A percentile compares a stretch with the other conserved stretches of the same genome.
These are phyloP conservation scores for Coemansia sp. DNA, from an alignment of 192 early-diverging fungal genomes.

Conservation along the genomic window DNA sequence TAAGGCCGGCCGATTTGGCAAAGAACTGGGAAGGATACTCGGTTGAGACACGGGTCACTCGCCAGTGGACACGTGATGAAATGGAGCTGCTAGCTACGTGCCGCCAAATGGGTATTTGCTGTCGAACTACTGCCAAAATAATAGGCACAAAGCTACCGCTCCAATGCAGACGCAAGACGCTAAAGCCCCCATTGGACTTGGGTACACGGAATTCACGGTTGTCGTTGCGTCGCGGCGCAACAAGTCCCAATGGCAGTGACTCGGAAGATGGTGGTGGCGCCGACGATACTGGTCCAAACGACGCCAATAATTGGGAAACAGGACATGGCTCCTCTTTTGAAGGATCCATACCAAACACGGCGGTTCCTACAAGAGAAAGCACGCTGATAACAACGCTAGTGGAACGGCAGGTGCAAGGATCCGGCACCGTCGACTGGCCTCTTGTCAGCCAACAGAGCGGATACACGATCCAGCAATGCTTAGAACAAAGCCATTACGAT, in stretches of 20 bases:
- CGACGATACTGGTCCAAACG: background rate
- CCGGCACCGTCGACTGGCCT: slow-evolving; percentile 24
- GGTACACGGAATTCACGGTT: background rate
- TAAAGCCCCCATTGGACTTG: slow-evolving; percentile 10
- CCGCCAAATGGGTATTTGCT: slow-evolving; percentile 28
- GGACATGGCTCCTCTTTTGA: slow-evolving; percentile 15
- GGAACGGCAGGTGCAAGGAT: background rate
- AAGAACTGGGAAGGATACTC: slow-evolving; percentile 44
- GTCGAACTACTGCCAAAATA: slow-evolving; percentile 35
- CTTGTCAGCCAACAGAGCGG: slow-evolving; percentile 13
- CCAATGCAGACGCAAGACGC: slow-evolving; percentile 42
- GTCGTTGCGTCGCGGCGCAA: background rate
- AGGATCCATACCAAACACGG: background rate
- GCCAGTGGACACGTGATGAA: slow-evolving; percentile 30
- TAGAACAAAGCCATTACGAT: slow-evolving; percentile 24
- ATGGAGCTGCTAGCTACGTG: slow-evolving; percentile 31
- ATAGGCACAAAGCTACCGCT: slow-evolving; percentile 47
- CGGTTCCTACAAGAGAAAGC: slow-evolving; percentile 9
- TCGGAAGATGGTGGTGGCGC: background rate
- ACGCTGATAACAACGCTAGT: slow-evolving; percentile 6
- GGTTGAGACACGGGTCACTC: slow-evolving; percentile 18
- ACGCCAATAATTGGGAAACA: slow-evolving; percentile 23
- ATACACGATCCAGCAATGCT: slow-evolving; percentile 12
- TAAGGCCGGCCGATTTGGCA: slow-evolving; percentile 27
- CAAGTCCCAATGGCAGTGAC: background rate